Evolutionary conservation across 169 alveolate genomes (phyloP).

Genomic region (Perkinsus olseni): DNA sequence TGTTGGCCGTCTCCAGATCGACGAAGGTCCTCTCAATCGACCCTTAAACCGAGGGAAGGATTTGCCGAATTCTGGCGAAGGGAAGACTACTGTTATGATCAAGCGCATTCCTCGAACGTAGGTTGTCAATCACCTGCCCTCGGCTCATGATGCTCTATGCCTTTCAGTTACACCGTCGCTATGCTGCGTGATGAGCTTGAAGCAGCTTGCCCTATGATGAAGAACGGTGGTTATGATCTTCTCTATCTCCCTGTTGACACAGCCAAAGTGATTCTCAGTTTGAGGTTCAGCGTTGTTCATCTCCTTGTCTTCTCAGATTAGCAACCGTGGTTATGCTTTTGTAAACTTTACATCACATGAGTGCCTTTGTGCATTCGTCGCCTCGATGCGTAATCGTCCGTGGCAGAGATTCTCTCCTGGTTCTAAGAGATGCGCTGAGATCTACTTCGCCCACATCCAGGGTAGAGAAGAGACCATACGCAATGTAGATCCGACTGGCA

Average conservation of each 20-base stretch:
- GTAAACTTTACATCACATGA: background rate
- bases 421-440: background rate
- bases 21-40: background rate
- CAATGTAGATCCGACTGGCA: background rate
- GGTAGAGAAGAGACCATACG: background rate
- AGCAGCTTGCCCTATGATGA: background rate
- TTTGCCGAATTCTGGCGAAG: background rate
- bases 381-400: background rate
- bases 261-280: background rate
- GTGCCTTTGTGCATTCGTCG: background rate
- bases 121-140: background rate
- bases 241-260: background rate
- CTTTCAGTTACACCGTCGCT: background rate
- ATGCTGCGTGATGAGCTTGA: background rate
- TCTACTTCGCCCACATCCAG: background rate
- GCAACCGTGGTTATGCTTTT: background rate
- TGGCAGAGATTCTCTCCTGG: conserved; percentile 2
- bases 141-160: background rate
- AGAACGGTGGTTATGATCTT: background rate
- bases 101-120: background rate
- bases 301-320: background rate
- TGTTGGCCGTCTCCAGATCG: background rate
- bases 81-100: background rate
- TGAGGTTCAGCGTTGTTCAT: background rate
- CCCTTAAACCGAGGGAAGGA: background rate